Percentiles rank a stretch among this genome's conserved stretches.
These are phyloP conservation scores for Pterocarpus macrocarpus DNA, from an alignment of 306 rosid genomes.

Conservation along the genomic window DNA sequence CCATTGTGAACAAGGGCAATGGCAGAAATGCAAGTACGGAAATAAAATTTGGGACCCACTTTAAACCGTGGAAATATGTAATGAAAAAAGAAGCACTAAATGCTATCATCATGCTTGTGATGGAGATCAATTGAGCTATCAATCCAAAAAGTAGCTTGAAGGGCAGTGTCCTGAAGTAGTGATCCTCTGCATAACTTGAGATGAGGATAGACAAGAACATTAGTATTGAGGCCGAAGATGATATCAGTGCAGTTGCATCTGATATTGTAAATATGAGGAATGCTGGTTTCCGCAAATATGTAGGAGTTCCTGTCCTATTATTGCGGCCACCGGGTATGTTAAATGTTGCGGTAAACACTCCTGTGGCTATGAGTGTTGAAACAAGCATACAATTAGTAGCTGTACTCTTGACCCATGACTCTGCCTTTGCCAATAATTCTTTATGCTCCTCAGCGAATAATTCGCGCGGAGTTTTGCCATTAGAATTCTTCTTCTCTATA, in stretches of 20 bases:
- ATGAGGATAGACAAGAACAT: conserved; percentile 61
- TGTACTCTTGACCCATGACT: conserved; percentile 62
- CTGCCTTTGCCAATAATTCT: conserved; percentile 51
- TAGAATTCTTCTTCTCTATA: conserved; percentile 42
- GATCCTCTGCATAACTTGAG: conserved; percentile 56
- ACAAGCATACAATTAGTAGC: conserved; percentile 53
- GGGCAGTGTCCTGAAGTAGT: conserved; percentile 53
- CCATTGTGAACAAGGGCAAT: conserved; percentile 31
- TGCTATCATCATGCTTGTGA: conserved; percentile 56
- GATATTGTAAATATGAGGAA: conserved; percentile 52
- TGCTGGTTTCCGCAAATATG: conserved; percentile 34
- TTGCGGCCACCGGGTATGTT: conserved; percentile 54
- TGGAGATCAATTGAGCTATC: conserved; percentile 54
- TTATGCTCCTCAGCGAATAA: conserved; percentile 51
- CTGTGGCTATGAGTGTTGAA: conserved; percentile 57
- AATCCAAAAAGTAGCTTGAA: conserved; percentile 55
- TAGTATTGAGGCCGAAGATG: conserved; percentile 55
- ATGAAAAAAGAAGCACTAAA: conserved; percentile 54
- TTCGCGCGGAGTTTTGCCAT: conserved; percentile 47
- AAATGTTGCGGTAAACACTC: conserved; percentile 57
- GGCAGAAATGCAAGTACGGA: conserved; percentile 42
- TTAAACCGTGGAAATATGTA: conserved; percentile 34
- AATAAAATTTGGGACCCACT: conserved; percentile 44
- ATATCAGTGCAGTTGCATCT: conserved; percentile 54
- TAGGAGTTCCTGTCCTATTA: conserved; percentile 42